These are phyloP conservation scores for Rachicladosporium sp. DNA, from an alignment of 2,329 filamentous ascomycete genomes.

Conservation along the genomic window DNA sequence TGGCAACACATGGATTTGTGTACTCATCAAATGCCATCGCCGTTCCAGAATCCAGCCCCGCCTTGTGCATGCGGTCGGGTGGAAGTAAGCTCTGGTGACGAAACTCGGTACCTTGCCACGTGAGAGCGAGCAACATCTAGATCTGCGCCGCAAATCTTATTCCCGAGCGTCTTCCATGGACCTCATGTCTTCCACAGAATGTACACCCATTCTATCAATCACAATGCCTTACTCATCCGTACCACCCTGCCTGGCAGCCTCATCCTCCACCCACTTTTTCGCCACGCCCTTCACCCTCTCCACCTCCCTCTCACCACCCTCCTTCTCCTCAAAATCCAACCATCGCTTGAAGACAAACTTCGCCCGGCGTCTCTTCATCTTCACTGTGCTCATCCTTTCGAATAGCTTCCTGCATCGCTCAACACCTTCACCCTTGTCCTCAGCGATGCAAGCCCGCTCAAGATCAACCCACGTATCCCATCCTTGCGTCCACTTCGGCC, in stretches of 20 bases:
- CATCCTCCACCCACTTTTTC: slow-evolving; percentile 52
- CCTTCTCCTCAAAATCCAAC: slow-evolving; percentile 69
- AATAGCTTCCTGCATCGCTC: slow-evolving; percentile 53
- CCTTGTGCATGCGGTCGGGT: too few relatives aligned
- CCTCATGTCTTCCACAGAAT: too few relatives aligned
- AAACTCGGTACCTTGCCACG: too few relatives aligned
- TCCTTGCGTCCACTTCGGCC: slow-evolving; percentile 79
- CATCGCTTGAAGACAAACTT: slow-evolving; percentile 85
- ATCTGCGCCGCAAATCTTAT: too few relatives aligned
- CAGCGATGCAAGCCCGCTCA: slow-evolving; percentile 40
- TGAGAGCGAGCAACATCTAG: too few relatives aligned
- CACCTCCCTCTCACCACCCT: slow-evolving; percentile 56
- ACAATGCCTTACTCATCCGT: slow-evolving; percentile 14
- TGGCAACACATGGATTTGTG: too few relatives aligned
- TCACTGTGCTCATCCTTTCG: slow-evolving; percentile 55
- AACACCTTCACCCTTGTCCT: slow-evolving; percentile 27
- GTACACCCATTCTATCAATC: too few relatives aligned
- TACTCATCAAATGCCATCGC: too few relatives aligned
- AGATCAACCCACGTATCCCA: slow-evolving; percentile 89
- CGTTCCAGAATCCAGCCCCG: too few relatives aligned
- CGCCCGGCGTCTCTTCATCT: slow-evolving; percentile 69
- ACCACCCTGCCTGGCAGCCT: slow-evolving; percentile 21
- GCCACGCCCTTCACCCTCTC: slow-evolving; percentile 61
- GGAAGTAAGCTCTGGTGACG: too few relatives aligned
- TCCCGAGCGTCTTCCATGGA: too few relatives aligned